phyloP scores from a whole-genome alignment of 2,329 filamentous ascomycete genomes.

The Arthrobotrys pseudoclavata region DNA sequence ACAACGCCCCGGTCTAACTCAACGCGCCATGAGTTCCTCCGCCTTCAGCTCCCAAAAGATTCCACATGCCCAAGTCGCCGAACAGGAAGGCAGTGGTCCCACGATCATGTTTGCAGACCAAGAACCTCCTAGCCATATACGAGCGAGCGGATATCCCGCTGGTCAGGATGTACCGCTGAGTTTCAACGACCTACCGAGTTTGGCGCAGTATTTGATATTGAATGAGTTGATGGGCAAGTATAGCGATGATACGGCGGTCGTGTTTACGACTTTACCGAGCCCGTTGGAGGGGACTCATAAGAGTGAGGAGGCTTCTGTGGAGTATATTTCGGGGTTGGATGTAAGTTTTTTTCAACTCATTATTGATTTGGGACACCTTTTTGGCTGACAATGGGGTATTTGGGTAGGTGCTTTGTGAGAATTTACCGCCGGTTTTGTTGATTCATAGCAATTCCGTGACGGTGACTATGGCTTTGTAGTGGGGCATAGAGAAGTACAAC shows the following conservation, averaged over 20 bases:
- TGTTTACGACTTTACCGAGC: conserved; percentile 86
- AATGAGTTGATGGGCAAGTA: conserved; percentile 83
- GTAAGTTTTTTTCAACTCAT: conserved; percentile 47
- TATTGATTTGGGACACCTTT: too few species aligned
- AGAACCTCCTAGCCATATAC: conserved; percentile 64
- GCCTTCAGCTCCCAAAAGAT: conserved; percentile 81
- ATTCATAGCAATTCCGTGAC: conserved; percentile 92
- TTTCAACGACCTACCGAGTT: conserved; percentile 87
- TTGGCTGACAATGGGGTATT: conserved; percentile 69
- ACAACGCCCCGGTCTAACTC: conserved; percentile 43
- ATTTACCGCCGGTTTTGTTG: conserved; percentile 80
- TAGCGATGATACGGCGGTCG: conserved; percentile 78
- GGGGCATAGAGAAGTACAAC: not conserved
- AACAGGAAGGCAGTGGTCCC: conserved; percentile 76
- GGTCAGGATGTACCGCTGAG: conserved; percentile 77
- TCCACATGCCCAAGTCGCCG: conserved; percentile 77
- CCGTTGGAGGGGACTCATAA: conserved; percentile 81
- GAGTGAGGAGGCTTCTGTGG: conserved; percentile 78
- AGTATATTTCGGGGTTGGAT: conserved; percentile 72
- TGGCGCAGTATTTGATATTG: conserved; percentile 86
- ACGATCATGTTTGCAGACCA: conserved; percentile 81
- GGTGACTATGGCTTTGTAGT: conserved; percentile 80
- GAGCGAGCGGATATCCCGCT: conserved; percentile 70
- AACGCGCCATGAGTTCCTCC: conserved; percentile 56
- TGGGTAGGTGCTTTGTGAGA: conserved; percentile 80